phyloP scores from a whole-genome alignment of 495 filamentous ascomycete species.

The Schizothecium vesticola region DNA sequence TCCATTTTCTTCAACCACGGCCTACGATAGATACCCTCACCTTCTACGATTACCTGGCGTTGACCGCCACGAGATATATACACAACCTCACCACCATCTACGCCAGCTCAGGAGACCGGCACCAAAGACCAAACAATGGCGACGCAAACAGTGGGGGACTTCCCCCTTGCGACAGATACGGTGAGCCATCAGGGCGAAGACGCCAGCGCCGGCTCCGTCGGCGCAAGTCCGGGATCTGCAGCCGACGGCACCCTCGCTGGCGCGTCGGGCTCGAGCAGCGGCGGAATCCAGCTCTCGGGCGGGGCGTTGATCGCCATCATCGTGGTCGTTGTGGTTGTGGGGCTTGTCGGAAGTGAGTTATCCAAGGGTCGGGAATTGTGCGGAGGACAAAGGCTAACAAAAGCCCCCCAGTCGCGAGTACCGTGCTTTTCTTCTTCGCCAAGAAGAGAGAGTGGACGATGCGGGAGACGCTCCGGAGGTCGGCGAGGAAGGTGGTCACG shows the following conservation, averaged over 20 bases:
- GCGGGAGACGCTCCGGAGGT: slow-evolving; percentile 47
- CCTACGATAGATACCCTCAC: not conserved
- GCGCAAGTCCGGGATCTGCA: slow-evolving; percentile 17
- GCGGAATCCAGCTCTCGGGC: slow-evolving; percentile 48
- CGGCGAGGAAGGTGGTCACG: slow-evolving; percentile 47
- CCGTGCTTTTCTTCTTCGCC: slow-evolving; percentile 48
- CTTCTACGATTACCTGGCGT: not conserved
- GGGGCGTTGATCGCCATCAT: slow-evolving; percentile 59
- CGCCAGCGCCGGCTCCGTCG: slow-evolving; percentile 3
- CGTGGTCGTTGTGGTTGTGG: slow-evolving; percentile 53
- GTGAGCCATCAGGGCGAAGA: slow-evolving; percentile 16
- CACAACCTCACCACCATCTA: not conserved
- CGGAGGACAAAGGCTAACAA: not conserved
- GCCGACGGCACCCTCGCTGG: slow-evolving; percentile 45
- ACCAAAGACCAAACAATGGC: slow-evolving; percentile 17
- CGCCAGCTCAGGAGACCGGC: not conserved
- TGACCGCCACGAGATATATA: not conserved
- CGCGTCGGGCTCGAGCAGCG: slow-evolving; percentile 47
- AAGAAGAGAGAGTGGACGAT: slow-evolving; percentile 56
- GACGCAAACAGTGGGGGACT: slow-evolving; percentile 10
- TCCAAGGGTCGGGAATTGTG: not conserved
- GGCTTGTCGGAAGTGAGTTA: slow-evolving; percentile 51
- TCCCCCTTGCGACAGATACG: slow-evolving; percentile 37
- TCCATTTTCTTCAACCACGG: not conserved
- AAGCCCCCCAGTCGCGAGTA: slow-evolving; percentile 36